Base-by-base conservation (phyloP, 2,329 filamentous ascomycete species). In the Ophiostoma australiae region DNA sequence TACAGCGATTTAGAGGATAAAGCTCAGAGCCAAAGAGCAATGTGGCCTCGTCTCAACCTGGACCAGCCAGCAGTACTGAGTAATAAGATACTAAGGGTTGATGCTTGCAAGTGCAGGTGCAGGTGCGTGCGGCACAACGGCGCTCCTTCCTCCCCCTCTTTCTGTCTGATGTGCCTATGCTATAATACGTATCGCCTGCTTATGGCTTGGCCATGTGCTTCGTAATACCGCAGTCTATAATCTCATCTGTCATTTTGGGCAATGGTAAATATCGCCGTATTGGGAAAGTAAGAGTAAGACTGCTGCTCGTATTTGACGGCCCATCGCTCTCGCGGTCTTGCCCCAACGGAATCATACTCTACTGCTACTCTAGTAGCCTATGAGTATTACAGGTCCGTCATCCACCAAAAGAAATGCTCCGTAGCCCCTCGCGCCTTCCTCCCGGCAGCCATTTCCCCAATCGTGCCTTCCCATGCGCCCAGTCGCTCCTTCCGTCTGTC, bases 401-500 rank as follows among this genome's bases (percentile, higher is more conserved):
- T 39, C 37, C 37, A 39, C 37, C 37, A 39, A 39, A 44, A 44
- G 6, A 17, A 44, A 44, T 44, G 2, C 41, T 44, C 41, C 41
- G 48, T 48, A 17, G 44, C 48, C 52, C 52, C 23, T 58, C 2
- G n/a, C 52, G 10, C 52, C n/a, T 58, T 13, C 20, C 61, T 23
- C 17, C 27, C 44, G 31, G 20, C 67, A 44, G 13, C 67, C 13
- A 13, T 20, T 52, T 68, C 67, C 67, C 65, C 65, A 67, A 67
- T 67, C 65, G 65, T 67, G 67, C 67, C 55, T 69, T 69, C 67
- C 41, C 7, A 58, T 44, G 66, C 27, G 27, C 27, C 27, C 27
- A 31, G 27, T 31, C 23, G 4, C 15, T 23, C 33, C 67, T 35
- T 41, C 63, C 61, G 27, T 31, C 27, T 31, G 27, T 31, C 27